Evolutionary conservation across 1,139 yeast species (phyloP), one percentile per base, ranked within the genome.

Genomic region (Debaryomycetaceae sp.): DNA sequence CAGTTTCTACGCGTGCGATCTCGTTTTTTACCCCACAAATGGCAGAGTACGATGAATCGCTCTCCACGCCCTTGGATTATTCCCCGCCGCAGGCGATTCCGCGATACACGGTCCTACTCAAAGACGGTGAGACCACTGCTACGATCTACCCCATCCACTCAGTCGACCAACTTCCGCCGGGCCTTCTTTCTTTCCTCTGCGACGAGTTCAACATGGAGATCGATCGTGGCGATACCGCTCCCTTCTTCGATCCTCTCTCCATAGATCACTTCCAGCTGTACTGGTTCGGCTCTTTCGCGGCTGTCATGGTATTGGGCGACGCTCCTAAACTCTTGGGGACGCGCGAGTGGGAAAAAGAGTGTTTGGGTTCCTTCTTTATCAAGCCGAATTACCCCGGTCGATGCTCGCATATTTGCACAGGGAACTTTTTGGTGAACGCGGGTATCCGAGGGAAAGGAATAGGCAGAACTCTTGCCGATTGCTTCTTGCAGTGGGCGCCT

Each of bases 171-270:
- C 58, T 90, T 12, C 97, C 97, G 0, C 71, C 72, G 3, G 92
- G 86, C 0, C 61, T 90, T 16, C 52, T 85, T 28, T 80, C 81
- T 15, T 86, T 87, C 47, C 51, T 90, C 25, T 76, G 92, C 40
- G 96, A 86, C 46, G 97, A 90, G 57, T 80, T 82, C 55, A 90
- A 90, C 50, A 79, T 81, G 76, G 98, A 90, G 49, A 75, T 90
- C 22, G 90, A 79, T 37, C 65, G 85, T 26, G 96, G 97, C 16
- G 92, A 82, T 37, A 80, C 95, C 4, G 75, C 74, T 45, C 87
- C 96, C 2, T 80, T 81, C 47, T 77, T 81, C 41, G 93, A 85
- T 38, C 74, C 83, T 2, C 57, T 87, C 28, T 72, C 76, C 22
- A 56, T 79, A 27, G 82, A 78, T 28, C 77, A 78, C 36, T 90